Evolutionary conservation across 352 stramenopile species (phyloP).

Genomic region (Pythium pyrilobum): DNA sequence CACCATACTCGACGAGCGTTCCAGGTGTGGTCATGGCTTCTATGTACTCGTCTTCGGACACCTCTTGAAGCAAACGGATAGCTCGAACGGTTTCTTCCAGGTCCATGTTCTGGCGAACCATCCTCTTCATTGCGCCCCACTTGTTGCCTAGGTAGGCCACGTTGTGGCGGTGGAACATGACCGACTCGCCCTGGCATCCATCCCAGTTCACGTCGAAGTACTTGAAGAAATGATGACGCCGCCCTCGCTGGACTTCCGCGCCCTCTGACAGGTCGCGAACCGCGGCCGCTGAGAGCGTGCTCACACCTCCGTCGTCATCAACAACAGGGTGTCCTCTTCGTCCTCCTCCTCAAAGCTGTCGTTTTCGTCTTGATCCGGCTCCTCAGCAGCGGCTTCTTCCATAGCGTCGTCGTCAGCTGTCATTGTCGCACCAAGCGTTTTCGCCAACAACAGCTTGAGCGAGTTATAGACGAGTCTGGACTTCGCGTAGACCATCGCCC

Average conservation of each 20-base stretch:
- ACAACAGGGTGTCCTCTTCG: neutral
- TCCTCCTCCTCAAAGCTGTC: neutral
- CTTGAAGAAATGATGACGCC: neutral
- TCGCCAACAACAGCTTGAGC: neutral
- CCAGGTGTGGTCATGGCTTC: conserved; percentile 11
- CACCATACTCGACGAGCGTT: neutral
- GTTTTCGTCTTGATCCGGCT: neutral
- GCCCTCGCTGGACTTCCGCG: neutral
- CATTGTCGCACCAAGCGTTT: neutral
- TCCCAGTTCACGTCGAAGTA: neutral
- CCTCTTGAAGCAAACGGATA: neutral
- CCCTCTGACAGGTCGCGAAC: neutral
- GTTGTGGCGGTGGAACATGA: neutral
- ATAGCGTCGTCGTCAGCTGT: neutral
- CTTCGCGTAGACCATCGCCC: neutral
- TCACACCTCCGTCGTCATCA: neutral
- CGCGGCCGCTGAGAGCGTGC: neutral
- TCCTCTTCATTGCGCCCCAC: neutral
- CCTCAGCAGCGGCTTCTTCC: neutral
- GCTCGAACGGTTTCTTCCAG: conserved; percentile 17
- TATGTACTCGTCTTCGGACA: conserved; percentile 2
- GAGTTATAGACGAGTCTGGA: neutral
- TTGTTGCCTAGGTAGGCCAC: conserved; percentile 8
- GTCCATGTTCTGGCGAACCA: conserved; percentile 4
- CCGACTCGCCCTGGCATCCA: neutral